Conservation (phyloP, 2,329 filamentous ascomycete species). For the Gaeumannomyces tritici region DNA sequence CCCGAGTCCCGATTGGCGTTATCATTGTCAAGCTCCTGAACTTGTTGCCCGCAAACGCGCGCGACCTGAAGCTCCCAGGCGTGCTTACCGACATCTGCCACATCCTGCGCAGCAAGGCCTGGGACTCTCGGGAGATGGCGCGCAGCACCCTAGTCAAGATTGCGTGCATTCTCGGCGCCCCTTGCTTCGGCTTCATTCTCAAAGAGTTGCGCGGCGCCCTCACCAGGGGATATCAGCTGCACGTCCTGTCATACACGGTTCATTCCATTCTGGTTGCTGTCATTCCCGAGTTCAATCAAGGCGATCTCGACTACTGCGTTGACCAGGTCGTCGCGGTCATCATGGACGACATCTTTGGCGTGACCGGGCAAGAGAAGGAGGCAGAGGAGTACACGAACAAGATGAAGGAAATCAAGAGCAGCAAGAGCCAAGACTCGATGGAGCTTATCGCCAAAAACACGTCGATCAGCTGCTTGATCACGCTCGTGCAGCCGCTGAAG, state of each 20-base stretch:
- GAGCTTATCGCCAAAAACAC: slow-evolving; percentile 80
- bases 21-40: slow-evolving; percentile 82
- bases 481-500: slow-evolving; percentile 69
- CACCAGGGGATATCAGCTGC: slow-evolving; percentile 80
- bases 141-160: slow-evolving; percentile 82
- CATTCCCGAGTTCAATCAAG: slow-evolving; percentile 63
- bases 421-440: slow-evolving; percentile 97
- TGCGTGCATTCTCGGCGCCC: slow-evolving; percentile 66
- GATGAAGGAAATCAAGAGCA: slow-evolving; percentile 97
- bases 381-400: slow-evolving; percentile 90
- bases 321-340: slow-evolving; percentile 69
- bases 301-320: slow-evolving; percentile 84
- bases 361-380: slow-evolving; percentile 89
- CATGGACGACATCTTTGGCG: slow-evolving; percentile 96
- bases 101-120: slow-evolving; percentile 79
- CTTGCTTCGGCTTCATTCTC: slow-evolving; percentile 85
- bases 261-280: slow-evolving; percentile 79
- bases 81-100: slow-evolving; percentile 89
- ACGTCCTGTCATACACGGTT: slow-evolving; percentile 90
- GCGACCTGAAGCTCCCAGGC: slow-evolving; percentile 66
- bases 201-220: slow-evolving; percentile 81
- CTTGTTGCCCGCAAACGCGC: slow-evolving; percentile 62
- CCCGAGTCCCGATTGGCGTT: slow-evolving; percentile 81
- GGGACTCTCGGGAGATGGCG: slow-evolving; percentile 84
- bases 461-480: slow-evolving; percentile 62